Evolutionary conservation across 2,329 filamentous ascomycete genomes (phyloP).

Genomic region (Colletotrichum lini): DNA sequence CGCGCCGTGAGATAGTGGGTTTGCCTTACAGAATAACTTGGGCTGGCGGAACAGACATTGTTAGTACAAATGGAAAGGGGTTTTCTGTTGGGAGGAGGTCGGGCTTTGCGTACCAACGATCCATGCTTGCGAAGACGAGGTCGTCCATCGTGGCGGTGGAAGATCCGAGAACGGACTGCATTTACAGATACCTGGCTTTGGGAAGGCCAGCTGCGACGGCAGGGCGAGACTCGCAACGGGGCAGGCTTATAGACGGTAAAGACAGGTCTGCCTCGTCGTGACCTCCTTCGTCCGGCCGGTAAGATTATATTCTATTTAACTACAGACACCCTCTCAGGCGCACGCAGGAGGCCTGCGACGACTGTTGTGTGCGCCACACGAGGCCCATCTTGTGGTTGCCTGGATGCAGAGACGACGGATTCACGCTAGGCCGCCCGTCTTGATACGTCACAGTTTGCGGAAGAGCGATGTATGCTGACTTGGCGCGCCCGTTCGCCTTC

Average conservation of each 20-base stretch:
- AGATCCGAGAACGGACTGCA: background rate
- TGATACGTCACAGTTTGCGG: background rate
- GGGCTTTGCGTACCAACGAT: constrained; percentile 53
- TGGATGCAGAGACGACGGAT: background rate
- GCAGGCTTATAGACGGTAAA: background rate
- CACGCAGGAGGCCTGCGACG: background rate
- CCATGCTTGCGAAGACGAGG: constrained; percentile 49
- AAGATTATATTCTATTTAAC: background rate
- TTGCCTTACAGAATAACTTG: constrained; percentile 59
- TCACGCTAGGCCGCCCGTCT: background rate
- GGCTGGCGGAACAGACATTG: constrained; percentile 48
- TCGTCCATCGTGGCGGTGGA: constrained; percentile 47
- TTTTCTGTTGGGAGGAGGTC: background rate
- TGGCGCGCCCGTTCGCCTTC: background rate
- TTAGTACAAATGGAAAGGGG: background rate
- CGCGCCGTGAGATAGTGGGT: background rate
- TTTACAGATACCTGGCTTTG: background rate
- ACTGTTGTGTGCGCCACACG: background rate
- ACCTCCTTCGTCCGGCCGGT: background rate
- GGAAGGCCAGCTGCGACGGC: background rate
- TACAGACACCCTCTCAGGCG: too few species aligned
- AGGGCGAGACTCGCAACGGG: background rate
- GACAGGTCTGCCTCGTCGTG: background rate
- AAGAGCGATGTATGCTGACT: background rate
- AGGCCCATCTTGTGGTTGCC: background rate